Evolutionary conservation across 768 basidiomycete genomes (phyloP), one percentile per base, ranked within the genome.

Genomic region (Suillus plorans): DNA sequence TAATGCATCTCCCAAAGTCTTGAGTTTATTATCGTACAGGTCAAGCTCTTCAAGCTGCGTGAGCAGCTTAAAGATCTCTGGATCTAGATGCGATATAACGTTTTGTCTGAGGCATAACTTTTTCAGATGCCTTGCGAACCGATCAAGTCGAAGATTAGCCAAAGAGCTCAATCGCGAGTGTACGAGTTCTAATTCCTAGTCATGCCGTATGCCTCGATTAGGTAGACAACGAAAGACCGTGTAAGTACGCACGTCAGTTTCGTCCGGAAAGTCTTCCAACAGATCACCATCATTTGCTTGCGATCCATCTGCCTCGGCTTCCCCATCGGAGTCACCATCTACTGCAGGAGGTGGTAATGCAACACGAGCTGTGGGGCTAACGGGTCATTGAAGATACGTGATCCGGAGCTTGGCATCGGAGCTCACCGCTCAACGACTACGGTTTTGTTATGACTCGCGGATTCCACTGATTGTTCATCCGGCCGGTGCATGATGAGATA

Each of bases 1-100:
- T 61, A 98, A 71, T 0, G 91, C 89, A 66, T 86, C 80, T 0
- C 85, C 90, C 22, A 92, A 74, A 59, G 80, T 77, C 78, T 93
- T 96, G 68, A 99, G 75, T 74, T 94, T 90, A 80, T 99, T 99
- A 76, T 99, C 97, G 73, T 99, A 99, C 67, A 98, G 70, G 78
- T 99, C 97, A 64, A 99, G 77, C 67, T 99, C 97, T 72, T 95
- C 92, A 42, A 99, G 78, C 53, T 86, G 81, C 14, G 73, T 82
- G 63, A 98, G 76, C 39, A 82, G 78, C 37, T 80, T 79, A 70
- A 97, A 94, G 12, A 89, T 86, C 18, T 85, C 84, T 5, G 91
- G 86, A 67, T 95, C 87, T 53, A 97, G 82, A 34, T 79, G 77
- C 1, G 88, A 82, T 67, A 98, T 85, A 63, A 85, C 84, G 75